A percentile compares a stretch with the other conserved stretches of the same genome.
Evolutionary conservation across 2,329 filamentous ascomycete species (phyloP).

Genomic region (Microdochium bolleyi): DNA sequence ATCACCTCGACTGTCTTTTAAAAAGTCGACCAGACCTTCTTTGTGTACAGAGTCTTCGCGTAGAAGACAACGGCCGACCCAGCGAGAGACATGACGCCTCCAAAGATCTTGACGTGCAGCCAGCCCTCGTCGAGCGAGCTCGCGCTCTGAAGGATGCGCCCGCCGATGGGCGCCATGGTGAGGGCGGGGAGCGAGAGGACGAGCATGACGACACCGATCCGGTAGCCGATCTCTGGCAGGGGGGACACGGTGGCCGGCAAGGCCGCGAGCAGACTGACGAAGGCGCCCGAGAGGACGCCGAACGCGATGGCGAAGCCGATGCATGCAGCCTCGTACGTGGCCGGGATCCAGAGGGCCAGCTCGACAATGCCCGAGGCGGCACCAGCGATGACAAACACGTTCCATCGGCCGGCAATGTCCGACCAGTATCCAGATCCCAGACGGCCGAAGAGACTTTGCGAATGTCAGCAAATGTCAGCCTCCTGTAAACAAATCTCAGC

Average conservation of each 20-base stretch:
- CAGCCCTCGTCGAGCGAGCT: not conserved
- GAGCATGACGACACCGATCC: slow-evolving; percentile 1
- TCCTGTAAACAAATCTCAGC: not conserved
- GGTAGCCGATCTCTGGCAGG: not conserved
- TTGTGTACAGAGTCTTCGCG: not conserved
- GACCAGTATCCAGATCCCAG: not conserved
- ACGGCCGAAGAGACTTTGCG: not conserved
- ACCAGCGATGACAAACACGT: not conserved
- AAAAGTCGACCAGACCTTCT: not conserved
- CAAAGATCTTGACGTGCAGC: not conserved
- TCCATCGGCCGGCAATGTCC: not conserved
- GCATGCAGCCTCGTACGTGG: not conserved
- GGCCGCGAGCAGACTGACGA: not conserved
- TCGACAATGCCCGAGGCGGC: not conserved
- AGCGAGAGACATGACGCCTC: not conserved
- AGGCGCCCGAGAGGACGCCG: slow-evolving; percentile 1
- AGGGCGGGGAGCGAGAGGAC: not conserved
- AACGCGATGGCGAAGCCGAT: slow-evolving; percentile 1
- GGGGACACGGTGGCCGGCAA: not conserved
- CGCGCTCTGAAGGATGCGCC: not conserved
- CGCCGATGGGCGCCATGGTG: slow-evolving; percentile 1
- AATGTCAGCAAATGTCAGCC: not conserved
- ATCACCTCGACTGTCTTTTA: not conserved
- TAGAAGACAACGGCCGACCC: not conserved
- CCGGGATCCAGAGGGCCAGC: slow-evolving; percentile 1